Base-by-base conservation (phyloP, 2,329 filamentous ascomycete species). In the Microdochium nivale region DNA sequence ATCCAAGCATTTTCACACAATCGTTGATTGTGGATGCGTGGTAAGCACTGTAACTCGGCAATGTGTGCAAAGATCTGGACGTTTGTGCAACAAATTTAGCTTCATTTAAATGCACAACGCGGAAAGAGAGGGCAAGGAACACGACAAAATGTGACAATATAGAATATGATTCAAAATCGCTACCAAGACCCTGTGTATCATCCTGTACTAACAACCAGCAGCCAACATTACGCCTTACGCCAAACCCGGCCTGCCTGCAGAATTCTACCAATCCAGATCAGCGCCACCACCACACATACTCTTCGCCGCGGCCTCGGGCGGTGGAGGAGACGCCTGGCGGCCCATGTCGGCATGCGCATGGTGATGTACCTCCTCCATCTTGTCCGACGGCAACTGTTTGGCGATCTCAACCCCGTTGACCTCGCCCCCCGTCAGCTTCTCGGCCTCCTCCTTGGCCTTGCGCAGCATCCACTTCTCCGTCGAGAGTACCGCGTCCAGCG, bases 401-500 rank as follows among this genome's bases (percentile, higher is more conserved):
- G 40, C 40, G 19, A 44, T 44, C 40, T 44, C 40, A 19, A 44
- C 40, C 40, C 40, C 40, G 19, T 44, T 3, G 40, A 7, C 40
- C 3, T 44, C 40, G 19, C 16, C 40, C 21, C 40, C 35, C 7
- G 14, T 19, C 19, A 44, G 40, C 40, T 44, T 44, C 40, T 44
- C 40, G 16, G 37, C 44, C 27, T 49, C 32, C 27, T 69, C 66
- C 67, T 94, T 89, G 1, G 78, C 85, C 67, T 85, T 86, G 70
- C 78, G 85, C 19, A 95, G 83, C 70, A 80, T 87, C 82, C 88
- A 96, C 69, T 81, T 85, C 60, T 76, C 74, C 1, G 90, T 96
- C 0, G 89, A 89, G 25, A 96, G 72, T 52, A 88, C 79, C 1
- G 77, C 78, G 65, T 96, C 90, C 46, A 96, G 74, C 70, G 95